Conservation (phyloP, 305 asterid genomes). For the Fraxinus dipetala region DNA sequence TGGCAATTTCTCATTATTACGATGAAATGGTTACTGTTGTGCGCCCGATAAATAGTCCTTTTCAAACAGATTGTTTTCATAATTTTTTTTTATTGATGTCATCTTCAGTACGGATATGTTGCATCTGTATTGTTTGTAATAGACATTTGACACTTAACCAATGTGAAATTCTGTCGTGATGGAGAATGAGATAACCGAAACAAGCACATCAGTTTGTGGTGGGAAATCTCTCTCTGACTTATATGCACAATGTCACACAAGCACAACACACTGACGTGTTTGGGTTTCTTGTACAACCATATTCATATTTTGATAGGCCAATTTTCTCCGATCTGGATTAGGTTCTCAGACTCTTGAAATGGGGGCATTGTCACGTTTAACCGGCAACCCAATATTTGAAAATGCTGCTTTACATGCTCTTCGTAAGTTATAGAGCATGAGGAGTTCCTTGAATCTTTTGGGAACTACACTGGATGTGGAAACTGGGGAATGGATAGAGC, state of each 20-base stretch:
- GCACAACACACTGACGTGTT: not conserved
- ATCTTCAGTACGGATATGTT: constrained; percentile 12
- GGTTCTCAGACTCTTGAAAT: constrained; percentile 96
- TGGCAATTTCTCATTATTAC: not conserved
- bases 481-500: constrained; percentile 88
- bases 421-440: constrained; percentile 92
- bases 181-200: constrained; percentile 83
- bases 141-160: constrained; percentile 25
- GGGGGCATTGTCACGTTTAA: constrained; percentile 88
- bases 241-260: not conserved
- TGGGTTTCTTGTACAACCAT: constrained; percentile 14
- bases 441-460: constrained; percentile 84
- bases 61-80: not conserved
- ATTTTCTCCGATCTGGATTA: constrained; percentile 25
- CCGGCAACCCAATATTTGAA: constrained; percentile 87
- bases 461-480: constrained; percentile 87
- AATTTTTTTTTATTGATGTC: not conserved
- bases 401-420: constrained; percentile 83
- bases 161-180: constrained; percentile 50
- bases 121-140: constrained; percentile 20
- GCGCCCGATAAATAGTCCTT: not conserved
- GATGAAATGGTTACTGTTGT: not conserved
- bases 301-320: constrained; percentile 20
- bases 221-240: constrained; percentile 21
- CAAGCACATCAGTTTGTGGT: constrained; percentile 94